Evolutionary conservation across 805 yeast species (phyloP).

Genomic region (Candida methanosorbosa): DNA sequence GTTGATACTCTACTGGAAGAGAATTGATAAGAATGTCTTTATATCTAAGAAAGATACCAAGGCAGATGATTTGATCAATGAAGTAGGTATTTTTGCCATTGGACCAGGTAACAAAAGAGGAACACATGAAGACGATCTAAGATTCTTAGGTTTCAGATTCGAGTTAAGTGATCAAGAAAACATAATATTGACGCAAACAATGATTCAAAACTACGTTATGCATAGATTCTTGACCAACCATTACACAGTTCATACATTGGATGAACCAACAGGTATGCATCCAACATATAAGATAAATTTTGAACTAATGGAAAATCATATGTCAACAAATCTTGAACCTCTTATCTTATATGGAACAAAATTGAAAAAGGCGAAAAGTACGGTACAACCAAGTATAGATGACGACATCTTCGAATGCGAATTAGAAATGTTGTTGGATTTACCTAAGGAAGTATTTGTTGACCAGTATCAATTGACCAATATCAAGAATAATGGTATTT

Average conservation of each 20-base stretch:
- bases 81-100: constrained; percentile 14
- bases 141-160: constrained; percentile 14
- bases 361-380: not conserved
- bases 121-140: constrained; percentile 9
- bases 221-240: constrained; percentile 10
- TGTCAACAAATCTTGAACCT: not conserved
- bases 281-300: constrained; percentile 14
- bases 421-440: constrained; percentile 13
- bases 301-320: constrained; percentile 3
- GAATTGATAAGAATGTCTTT: constrained; percentile 5
- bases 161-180: constrained; percentile 2
- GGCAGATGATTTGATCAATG: constrained; percentile 5
- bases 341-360: not conserved
- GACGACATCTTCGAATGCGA: constrained; percentile 7
- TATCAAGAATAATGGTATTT: constrained; percentile 2
- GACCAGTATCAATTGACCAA: constrained; percentile 19
- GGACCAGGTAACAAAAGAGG: constrained; percentile 3
- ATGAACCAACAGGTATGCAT: constrained; percentile 16
- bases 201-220: constrained; percentile 14
- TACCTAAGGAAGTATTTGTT: constrained; percentile 18
- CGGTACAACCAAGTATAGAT: too few species aligned
- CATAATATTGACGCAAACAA: constrained; percentile 11
- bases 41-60: not conserved
- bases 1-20: constrained; percentile 13
- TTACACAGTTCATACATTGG: constrained; percentile 8